These are phyloP conservation scores for Bryum argenteum DNA, from an alignment of 225 moss, liverwort and hornwort genomes.

Conservation along the genomic window DNA sequence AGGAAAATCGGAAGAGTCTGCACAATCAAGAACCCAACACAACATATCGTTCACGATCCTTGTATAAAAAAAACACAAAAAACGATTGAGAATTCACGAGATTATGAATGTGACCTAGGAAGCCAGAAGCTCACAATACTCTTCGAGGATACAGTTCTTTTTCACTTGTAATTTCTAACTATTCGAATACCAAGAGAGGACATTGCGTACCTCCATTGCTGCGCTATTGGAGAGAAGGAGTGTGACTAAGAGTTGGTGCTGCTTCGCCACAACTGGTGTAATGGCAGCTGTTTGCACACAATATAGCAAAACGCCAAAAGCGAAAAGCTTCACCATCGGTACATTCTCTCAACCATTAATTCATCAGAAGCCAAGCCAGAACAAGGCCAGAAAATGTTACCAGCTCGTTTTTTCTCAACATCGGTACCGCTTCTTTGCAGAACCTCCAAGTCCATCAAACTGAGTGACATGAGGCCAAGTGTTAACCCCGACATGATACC, in stretches of 20 bases:
- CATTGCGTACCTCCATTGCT: constrained; percentile 81
- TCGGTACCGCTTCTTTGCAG: constrained; percentile 81
- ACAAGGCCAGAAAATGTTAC: constrained; percentile 24
- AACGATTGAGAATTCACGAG: neutral
- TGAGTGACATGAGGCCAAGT: constrained; percentile 93
- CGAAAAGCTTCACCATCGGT: neutral
- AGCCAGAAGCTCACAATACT: neutral
- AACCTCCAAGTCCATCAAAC: constrained; percentile 90
- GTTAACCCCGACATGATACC: constrained; percentile 97
- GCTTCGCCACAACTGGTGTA: constrained; percentile 76
- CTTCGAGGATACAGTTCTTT: neutral
- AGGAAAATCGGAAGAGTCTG: constrained; percentile 80
- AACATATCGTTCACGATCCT: too few species aligned
- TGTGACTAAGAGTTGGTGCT: constrained; percentile 95
- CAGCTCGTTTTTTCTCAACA: constrained; percentile 71
- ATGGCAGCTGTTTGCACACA: constrained; percentile 59
- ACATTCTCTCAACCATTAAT: neutral
- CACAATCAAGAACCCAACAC: neutral
- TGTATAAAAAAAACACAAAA: neutral
- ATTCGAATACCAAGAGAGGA: neutral
- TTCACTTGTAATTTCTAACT: too few species aligned
- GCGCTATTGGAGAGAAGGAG: constrained; percentile 89
- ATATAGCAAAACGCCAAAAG: neutral
- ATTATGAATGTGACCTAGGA: neutral
- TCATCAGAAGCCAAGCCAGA: neutral